These are phyloP conservation scores for Ruellia speciosa DNA, from an alignment of 305 asterid genomes.

Conservation along the genomic window DNA sequence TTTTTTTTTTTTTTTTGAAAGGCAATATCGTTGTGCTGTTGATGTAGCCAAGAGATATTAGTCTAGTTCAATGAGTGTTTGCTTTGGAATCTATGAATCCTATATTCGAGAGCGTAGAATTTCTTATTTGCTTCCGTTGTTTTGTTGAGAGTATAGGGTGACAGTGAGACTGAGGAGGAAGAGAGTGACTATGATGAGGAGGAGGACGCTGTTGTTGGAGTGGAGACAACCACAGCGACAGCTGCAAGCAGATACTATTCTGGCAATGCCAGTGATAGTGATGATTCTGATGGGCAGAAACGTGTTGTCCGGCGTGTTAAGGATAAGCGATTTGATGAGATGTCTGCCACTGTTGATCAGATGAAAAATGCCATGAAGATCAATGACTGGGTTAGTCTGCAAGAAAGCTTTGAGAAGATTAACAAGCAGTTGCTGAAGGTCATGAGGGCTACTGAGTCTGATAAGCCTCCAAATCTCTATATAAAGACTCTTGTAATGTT, in stretches of 20 bases:
- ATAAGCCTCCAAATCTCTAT: constrained; percentile 61
- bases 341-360: constrained; percentile 75
- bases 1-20: no score
- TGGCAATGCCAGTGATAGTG: constrained; percentile 49
- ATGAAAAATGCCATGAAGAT: constrained; percentile 93
- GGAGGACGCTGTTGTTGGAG: constrained; percentile 33
- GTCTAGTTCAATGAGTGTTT: no score
- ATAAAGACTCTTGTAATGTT: constrained; percentile 85
- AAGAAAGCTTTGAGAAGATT: constrained; percentile 89
- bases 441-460: constrained; percentile 67
- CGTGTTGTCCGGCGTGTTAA: constrained; percentile 73
- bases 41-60: no score
- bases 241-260: constrained; percentile 40
- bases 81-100: no score
- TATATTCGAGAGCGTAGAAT: constrained; percentile 21
- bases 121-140: constrained; percentile 36
- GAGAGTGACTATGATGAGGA: constrained; percentile 40
- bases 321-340: constrained; percentile 83
- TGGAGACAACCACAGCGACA: constrained; percentile 26
- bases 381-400: constrained; percentile 87
- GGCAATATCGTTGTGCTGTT: no score
- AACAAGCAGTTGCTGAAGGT: constrained; percentile 89
- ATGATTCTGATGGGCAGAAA: constrained; percentile 50
- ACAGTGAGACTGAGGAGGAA: constrained; percentile 69
- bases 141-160: constrained; percentile 36